These are phyloP conservation scores for Amylocarpus encephaloides DNA, from an alignment of 2,329 filamentous ascomycete species.

Conservation along the genomic window DNA sequence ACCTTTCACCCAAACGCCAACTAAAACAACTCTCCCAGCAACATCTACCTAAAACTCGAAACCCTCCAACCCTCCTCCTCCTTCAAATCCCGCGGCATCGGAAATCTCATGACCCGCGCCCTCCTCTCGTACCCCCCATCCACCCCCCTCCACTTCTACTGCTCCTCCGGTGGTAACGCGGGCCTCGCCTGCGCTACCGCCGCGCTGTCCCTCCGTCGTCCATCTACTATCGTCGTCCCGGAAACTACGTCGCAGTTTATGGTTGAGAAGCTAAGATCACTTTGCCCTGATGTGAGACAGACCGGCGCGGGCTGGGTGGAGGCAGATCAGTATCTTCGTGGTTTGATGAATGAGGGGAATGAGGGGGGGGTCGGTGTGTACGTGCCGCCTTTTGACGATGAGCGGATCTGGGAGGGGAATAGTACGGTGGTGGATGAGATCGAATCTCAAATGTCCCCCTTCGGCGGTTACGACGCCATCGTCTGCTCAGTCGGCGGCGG, in stretches of 20 bases:
- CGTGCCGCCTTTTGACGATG: slow-evolving; percentile 64
- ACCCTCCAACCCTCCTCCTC: slow-evolving; percentile 78
- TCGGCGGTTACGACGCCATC: slow-evolving; percentile 53
- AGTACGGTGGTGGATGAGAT: slow-evolving; percentile 46
- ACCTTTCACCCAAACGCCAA: background rate
- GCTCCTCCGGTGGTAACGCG: slow-evolving; percentile 74
- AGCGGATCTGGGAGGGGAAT: slow-evolving; percentile 57
- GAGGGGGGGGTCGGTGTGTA: slow-evolving; percentile 43
- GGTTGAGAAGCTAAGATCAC: slow-evolving; percentile 61
- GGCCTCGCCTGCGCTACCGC: slow-evolving; percentile 77
- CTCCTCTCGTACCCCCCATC: slow-evolving; percentile 20
- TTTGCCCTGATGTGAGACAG: slow-evolving; percentile 65
- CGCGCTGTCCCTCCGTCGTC: slow-evolving; percentile 54
- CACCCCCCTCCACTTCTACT: slow-evolving; percentile 61
- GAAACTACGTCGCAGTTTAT: slow-evolving; percentile 59
- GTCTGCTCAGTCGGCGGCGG: slow-evolving; percentile 77
- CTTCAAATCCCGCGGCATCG: slow-evolving; percentile 78
- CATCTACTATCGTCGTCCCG: slow-evolving; percentile 72
- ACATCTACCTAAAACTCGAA: slow-evolving; percentile 82
- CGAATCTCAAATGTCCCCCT: slow-evolving; percentile 19
- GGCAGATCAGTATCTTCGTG: slow-evolving; percentile 61
- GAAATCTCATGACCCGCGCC: slow-evolving; percentile 58
- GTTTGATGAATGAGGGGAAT: slow-evolving; percentile 42
- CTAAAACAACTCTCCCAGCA: slow-evolving; percentile 10
- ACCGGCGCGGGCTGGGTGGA: slow-evolving; percentile 61